phyloP scores from a whole-genome alignment of 768 basidiomycete species.

The Boletus vermiculosoides region DNA sequence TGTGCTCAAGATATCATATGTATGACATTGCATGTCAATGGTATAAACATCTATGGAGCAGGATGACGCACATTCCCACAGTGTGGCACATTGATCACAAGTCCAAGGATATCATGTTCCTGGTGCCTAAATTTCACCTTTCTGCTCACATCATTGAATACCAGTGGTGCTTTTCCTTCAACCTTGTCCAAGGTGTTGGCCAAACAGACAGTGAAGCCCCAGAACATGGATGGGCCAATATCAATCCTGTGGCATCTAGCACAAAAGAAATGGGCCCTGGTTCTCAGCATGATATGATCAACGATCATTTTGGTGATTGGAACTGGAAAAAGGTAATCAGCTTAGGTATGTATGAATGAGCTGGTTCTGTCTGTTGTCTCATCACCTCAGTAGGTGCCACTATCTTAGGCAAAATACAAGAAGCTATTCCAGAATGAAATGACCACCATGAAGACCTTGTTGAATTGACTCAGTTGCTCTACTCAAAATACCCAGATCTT shows the following conservation, averaged over 20 bases:
- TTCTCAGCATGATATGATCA: neutral
- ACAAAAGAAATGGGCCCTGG: conserved; percentile 38
- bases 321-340: neutral
- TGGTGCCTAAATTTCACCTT: neutral
- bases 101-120: neutral
- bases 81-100: neutral
- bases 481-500: neutral
- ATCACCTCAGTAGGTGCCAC: neutral
- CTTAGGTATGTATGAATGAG: no score
- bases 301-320: neutral
- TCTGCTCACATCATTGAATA: neutral
- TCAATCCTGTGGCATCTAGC: conserved; percentile 32
- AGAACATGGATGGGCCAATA: conserved; percentile 37
- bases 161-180: neutral
- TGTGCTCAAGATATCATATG: neutral
- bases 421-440: neutral
- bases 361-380: no score
- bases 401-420: neutral
- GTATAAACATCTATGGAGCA: neutral
- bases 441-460: neutral
- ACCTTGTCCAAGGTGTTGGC: neutral
- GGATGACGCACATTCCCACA: neutral
- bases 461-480: neutral
- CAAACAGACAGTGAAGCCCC: conserved; percentile 29
- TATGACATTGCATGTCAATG: neutral